These are phyloP conservation scores for Acanthamoeba culbertsoni DNA, from an alignment of 208 protist species.

Conservation along the genomic window DNA sequence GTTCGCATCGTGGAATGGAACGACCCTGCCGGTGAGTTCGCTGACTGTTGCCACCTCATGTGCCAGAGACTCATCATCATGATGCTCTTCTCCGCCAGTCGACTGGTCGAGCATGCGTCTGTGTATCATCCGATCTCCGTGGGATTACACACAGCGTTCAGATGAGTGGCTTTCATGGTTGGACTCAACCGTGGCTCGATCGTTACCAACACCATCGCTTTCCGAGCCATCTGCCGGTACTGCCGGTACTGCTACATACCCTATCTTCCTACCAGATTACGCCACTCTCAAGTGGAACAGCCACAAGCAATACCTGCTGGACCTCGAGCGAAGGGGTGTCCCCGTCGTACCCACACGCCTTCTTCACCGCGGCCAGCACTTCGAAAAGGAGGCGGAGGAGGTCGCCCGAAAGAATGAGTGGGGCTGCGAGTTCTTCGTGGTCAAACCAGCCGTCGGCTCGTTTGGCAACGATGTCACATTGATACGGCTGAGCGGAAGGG, in stretches of 20 bases:
- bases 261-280: not conserved
- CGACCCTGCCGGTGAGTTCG: not conserved
- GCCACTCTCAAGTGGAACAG: slow-evolving; percentile 5
- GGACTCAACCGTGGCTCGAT: not conserved
- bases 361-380: not conserved
- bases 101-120: not conserved
- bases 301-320: slow-evolving; percentile 23
- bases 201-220: not conserved
- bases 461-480: slow-evolving; percentile 27
- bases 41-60: too few relatives aligned
- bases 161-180: slow-evolving; percentile 1
- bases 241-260: not conserved
- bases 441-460: slow-evolving; percentile 35
- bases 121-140: slow-evolving; percentile 13
- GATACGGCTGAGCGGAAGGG: not conserved
- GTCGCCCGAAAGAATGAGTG: not conserved
- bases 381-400: not conserved
- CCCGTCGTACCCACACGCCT: not conserved
- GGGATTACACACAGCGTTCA: not conserved
- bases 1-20: slow-evolving; percentile 7
- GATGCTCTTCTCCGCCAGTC: not conserved
- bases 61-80: not conserved
- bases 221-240: not conserved
- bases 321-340: not conserved
- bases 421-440: slow-evolving; percentile 10